Evolutionary conservation across 768 basidiomycete genomes (phyloP).

Genomic region (Coprinopsis sp.): DNA sequence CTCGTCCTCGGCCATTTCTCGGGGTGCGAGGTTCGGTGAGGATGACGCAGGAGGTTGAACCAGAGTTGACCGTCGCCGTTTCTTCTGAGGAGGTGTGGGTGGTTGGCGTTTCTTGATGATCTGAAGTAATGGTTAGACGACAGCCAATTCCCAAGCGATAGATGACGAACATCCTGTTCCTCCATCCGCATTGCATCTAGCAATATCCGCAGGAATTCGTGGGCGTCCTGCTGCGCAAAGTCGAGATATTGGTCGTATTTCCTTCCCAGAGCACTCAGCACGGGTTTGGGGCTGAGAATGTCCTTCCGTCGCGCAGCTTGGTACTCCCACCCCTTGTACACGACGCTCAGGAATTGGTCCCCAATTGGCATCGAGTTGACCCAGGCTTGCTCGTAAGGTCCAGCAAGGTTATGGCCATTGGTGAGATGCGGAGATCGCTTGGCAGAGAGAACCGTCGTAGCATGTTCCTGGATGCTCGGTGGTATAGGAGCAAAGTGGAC

Average conservation of each 20-base stretch:
- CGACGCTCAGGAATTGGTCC: slow-evolving; percentile 57
- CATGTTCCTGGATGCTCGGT: slow-evolving; percentile 33
- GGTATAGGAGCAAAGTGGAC: slow-evolving; percentile 51
- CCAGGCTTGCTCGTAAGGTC: slow-evolving; percentile 47
- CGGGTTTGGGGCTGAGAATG: slow-evolving; percentile 58
- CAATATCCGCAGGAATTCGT: slow-evolving; percentile 86
- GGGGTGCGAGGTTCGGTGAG: slow-evolving; percentile 10
- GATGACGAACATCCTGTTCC: slow-evolving; percentile 69
- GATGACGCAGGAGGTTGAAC: slow-evolving; percentile 18
- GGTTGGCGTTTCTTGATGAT: slow-evolving; percentile 74
- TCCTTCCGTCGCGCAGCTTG: slow-evolving; percentile 50
- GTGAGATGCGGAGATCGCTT: slow-evolving; percentile 63
- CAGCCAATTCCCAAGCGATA: not conserved
- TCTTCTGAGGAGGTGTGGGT: slow-evolving; percentile 33
- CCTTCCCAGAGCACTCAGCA: slow-evolving; percentile 64
- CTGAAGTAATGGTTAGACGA: slow-evolving; percentile 30
- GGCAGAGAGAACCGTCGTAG: slow-evolving; percentile 36
- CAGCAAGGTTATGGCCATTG: slow-evolving; percentile 57
- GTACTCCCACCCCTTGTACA: slow-evolving; percentile 60
- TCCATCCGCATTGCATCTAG: slow-evolving; percentile 94
- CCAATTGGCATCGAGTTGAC: slow-evolving; percentile 64
- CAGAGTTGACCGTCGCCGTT: slow-evolving; percentile 35
- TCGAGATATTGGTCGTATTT: slow-evolving; percentile 96
- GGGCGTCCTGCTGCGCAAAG: slow-evolving; percentile 94
- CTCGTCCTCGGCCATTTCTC: slow-evolving; percentile 36